A percentile compares a stretch with the other conserved stretches of the same genome.
These are phyloP conservation scores for Tolypocladium ovalisporum DNA, from an alignment of 2,329 filamentous ascomycete species.

Conservation along the genomic window DNA sequence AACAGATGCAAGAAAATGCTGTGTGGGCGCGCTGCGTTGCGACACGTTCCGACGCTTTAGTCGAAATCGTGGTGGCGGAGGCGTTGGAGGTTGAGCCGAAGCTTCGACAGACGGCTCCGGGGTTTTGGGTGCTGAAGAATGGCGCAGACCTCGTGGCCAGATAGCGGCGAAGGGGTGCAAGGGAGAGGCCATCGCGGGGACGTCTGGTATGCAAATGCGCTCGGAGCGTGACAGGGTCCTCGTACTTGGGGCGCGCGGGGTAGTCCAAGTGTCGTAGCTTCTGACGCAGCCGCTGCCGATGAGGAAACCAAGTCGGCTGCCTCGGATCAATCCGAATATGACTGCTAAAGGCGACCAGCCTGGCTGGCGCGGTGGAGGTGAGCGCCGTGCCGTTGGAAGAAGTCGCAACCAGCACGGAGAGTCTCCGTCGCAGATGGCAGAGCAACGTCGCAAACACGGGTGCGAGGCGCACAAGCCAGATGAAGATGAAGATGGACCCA, in stretches of 20 bases:
- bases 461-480: neutral
- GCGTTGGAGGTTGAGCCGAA: slow-evolving; percentile 31
- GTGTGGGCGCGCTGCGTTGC: slow-evolving; percentile 44
- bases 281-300: neutral
- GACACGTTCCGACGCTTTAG: slow-evolving; percentile 45
- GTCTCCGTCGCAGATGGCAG: slow-evolving; percentile 2
- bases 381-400: neutral
- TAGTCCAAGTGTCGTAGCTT: slow-evolving; percentile 4
- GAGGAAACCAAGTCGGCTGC: neutral
- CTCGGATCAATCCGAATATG: neutral
- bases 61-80: slow-evolving; percentile 41
- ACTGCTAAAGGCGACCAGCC: neutral
- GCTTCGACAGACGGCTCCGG: slow-evolving; percentile 36
- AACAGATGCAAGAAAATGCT: slow-evolving; percentile 57
- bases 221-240: neutral
- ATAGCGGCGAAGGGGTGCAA: slow-evolving; percentile 33
- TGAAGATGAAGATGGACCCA: neutral
- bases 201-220: slow-evolving; percentile 10
- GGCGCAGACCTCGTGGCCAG: slow-evolving; percentile 31
- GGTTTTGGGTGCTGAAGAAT: slow-evolving; percentile 32
- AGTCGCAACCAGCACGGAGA: slow-evolving; percentile 4
- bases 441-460: neutral
- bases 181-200: slow-evolving; percentile 28
- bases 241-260: slow-evolving; percentile 4
- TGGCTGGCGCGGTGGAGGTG: neutral